Base-by-base conservation (phyloP, 192 early-diverging fungal species). In the Coemansia sp. region DNA sequence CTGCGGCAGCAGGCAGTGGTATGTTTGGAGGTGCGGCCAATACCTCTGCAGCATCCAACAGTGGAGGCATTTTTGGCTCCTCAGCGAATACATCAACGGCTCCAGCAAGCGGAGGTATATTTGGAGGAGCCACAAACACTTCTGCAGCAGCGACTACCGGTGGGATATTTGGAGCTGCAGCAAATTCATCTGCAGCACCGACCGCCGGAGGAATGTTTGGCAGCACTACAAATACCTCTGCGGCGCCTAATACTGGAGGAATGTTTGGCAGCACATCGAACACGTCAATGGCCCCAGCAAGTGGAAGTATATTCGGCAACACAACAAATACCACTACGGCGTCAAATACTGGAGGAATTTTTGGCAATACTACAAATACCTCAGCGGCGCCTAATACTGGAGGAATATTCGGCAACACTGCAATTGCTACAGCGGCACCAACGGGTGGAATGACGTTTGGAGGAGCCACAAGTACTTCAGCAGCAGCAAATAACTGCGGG, bases 371-470 rank as follows among this genome's bases (percentile, higher is more conserved):
- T 10, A 22, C 34, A 23, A 48, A 31, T 32, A 50, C 65, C 1
- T 34, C 59, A 2, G 19, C 64, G n/a, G 56, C 56, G 23, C 53
- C 59, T 5, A 2, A 27, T 24, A 25, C 31, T 22, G n/a, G 51
- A 1, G 53, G 63, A 1, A 28, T 56, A 12, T 65, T 65, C 56
- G 63, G 63, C 6, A 48, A 4, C 7, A 41, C 55, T 3, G 25
- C 25, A 18, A 48, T 21, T 23, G 38, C 65, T 0, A 54, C 65
- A 52, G 58, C 59, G 34, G 27, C 59, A 19, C 21, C 59, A 25
- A 22, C 67, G n/a, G 24, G 44, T 3, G 24, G 30, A 24, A 38
- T 49, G 6, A 48, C 58, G 47, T 62, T 62, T 16, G 67, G 60
- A n/a, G 5, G 41, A 19, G 23, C 54, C 7, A 18, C 59, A n/a